Base-by-base conservation (phyloP, 352 stramenopile genomes). In the Phytophthora boehmeriae region DNA sequence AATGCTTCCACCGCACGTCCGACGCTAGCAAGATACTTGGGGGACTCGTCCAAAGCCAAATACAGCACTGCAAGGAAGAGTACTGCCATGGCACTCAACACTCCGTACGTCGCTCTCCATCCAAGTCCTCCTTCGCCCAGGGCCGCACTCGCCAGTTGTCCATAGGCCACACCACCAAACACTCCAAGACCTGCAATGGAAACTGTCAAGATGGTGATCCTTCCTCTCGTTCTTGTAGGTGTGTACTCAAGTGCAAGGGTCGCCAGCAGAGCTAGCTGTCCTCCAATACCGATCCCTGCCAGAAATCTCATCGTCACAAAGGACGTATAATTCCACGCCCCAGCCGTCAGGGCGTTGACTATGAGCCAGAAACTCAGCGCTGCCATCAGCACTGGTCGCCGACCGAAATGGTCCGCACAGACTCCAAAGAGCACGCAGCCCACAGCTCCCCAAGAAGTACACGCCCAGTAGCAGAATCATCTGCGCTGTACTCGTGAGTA, bases 1-100 rank as follows among this genome's bases (percentile, higher is more conserved):
- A 90, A 64, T 36, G 84, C 84, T 57, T 88, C 72, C n/a, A 88
- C 73, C 19, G 74, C 47, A 1, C 80, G 80, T 4, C 84, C 84
- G 0, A 85, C 75, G 51, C 73, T 83, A 5, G 77, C 84, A 16
- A 93, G 65, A 54, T 86, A 93, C 53, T 86, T 87, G 19, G 84
- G 84, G 10, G 82, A 89, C 38, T 93, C 84, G 16, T 72, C 63
- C 23, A 91, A 52, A 8, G 41, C 57, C 22, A 74, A 16, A 38
- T 63, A 73, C 1, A 83, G 39, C 27, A 72, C 30, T 0, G 63
- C 49, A 5, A 70, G 20, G 32, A 73, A 73, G 6, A 83, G 5
- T 3, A 64, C 4, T 13, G 65, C 62, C 19, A 71, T 56, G 25
- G 61, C 71, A 57, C 72, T 75, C 28, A 78, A 22, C 8, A 83